A percentile compares a stretch with the other conserved stretches of the same genome.
phyloP scores from a whole-genome alignment of 2,329 filamentous ascomycete species.

The Raffaelea albimanens region DNA sequence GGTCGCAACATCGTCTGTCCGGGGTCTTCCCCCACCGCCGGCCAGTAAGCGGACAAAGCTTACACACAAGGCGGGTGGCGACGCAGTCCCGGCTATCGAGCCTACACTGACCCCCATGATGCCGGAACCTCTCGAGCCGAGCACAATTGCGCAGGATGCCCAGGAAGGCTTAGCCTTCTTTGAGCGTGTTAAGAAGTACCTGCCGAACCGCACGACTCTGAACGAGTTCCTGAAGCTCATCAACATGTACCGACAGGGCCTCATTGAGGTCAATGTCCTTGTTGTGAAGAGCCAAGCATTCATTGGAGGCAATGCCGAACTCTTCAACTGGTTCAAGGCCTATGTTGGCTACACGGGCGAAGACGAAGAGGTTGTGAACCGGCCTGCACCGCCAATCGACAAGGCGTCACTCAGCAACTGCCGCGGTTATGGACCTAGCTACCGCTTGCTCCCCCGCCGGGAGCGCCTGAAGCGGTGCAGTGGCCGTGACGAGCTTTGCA shows the following conservation, averaged over 20 bases:
- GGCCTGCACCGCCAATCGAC: slow-evolving; percentile 63
- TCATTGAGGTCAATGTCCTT: slow-evolving; percentile 78
- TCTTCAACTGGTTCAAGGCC: slow-evolving; percentile 80
- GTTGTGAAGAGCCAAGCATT: slow-evolving; percentile 77
- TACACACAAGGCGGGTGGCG: slow-evolving; percentile 53
- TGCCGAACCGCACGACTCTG: slow-evolving; percentile 85
- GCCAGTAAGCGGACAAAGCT: slow-evolving; percentile 63
- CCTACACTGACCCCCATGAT: slow-evolving; percentile 82
- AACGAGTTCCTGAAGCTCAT: slow-evolving; percentile 95
- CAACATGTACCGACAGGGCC: slow-evolving; percentile 86
- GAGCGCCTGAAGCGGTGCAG: slow-evolving; percentile 88
- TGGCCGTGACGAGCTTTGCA: slow-evolving; percentile 89
- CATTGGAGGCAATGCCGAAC: slow-evolving; percentile 77
- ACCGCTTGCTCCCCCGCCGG: slow-evolving; percentile 81
- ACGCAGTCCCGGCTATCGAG: slow-evolving; percentile 59
- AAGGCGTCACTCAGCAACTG: slow-evolving; percentile 93
- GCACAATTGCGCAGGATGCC: slow-evolving; percentile 61
- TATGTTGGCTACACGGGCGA: slow-evolving; percentile 72
- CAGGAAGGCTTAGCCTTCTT: slow-evolving; percentile 89
- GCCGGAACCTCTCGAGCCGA: slow-evolving; percentile 77
- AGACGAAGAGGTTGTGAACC: slow-evolving; percentile 71
- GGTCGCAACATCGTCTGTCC: slow-evolving; percentile 25
- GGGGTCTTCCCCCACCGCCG: slow-evolving; percentile 21
- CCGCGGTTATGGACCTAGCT: slow-evolving; percentile 89
- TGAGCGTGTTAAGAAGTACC: slow-evolving; percentile 91